Evolutionary conservation across 352 stramenopile species (phyloP), one percentile per base, ranked within the genome.

Genomic region (Thalassiosira tumida): DNA sequence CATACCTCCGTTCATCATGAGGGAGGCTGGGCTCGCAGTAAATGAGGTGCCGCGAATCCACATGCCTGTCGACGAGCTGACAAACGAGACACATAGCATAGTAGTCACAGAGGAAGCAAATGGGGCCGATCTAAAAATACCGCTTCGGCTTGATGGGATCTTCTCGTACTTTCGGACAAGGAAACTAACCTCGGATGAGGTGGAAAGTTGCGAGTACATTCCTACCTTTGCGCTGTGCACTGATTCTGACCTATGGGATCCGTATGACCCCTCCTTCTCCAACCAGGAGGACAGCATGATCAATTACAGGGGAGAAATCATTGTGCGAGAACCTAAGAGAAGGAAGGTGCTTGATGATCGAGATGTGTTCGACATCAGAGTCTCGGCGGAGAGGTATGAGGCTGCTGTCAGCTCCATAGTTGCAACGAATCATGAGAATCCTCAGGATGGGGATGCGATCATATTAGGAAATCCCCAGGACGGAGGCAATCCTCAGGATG

Each of bases 1-100:
- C n/a, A 86, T 94, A n/a, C 92, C 92, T 14, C 89, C 92, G n/a
- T 95, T 95, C 67, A 84, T 94, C 4, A 54, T 95, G 40, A 2
- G 83, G 1, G 84, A 94, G 31, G 83, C 78, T 65, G 92, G 92
- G 0, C 31, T 95, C 1, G 15, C 31, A 10, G 92, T 95, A 0
- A 75, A 92, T 54, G 92, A 93, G 0, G 72, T 51, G 2, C 83
- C 92, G 0, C 91, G 93, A 72, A 92, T 91, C 33, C 89, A 95
- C 29, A 54, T 17, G 7, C 7, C 7, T 7, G 26, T 33, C 33
- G 4, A 82, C 0, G 64, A 88, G 14, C 65, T 75, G 1, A 70
- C 38, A 7, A n/a, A 75, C 3, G 43, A 79, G n/a, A 85, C 5
- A 31, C 75, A 93, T 86, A 38, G 43, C 7, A 93, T 93, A n/a